Base-by-base conservation (phyloP, 2,329 filamentous ascomycete species). In the Emergomyces pasteurianus region DNA sequence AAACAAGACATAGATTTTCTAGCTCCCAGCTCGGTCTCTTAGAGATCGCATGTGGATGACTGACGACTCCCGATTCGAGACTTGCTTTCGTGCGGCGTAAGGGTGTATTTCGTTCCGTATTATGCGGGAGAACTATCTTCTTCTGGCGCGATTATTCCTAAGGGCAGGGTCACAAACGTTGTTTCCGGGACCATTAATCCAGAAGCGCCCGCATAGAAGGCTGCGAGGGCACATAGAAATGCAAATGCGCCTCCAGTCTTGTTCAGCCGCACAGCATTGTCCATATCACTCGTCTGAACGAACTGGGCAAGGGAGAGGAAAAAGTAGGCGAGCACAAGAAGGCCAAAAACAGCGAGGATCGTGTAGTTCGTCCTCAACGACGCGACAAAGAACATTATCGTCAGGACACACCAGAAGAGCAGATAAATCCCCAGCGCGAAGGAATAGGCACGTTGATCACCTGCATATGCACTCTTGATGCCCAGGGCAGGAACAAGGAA, bases 341-440 rank as follows among this genome's bases (percentile, higher is more conserved):
- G 82, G 67, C 81, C 80, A 69, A 86, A 82, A 3, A 85, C 79
- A 55, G 74, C 64, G 66, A 84, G 77, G 71, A 85, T 84, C 55
- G 81, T 78, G 14, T 85, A 74, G 46, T 83, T 85, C 4, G 83
- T 85, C 63, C 78, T 75, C 21, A 86, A 76, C 0, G 81, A 81
- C 66, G 80, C 81, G 60, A 84, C 63, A 23, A 85, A 73, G 60
- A 85, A 78, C 52, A 85, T 62, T 61, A 79, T 71, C 46, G 82
- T 85, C 66, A 85, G 79, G 68, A 85, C 81, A 68, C 80, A 83
- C 82, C 82, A 85, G 40, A 80, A 70, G 69, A 85, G 81, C 62
- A 85, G 72, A 69, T 80, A 85, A 59, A 85, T 77, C 31, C 81
- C 82, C 23, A 85, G 75, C 0, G 81, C 79, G 63, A 79, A 74